Conservation (phyloP, 495 filamentous ascomycete genomes). For the Cairneyella variabilis region DNA sequence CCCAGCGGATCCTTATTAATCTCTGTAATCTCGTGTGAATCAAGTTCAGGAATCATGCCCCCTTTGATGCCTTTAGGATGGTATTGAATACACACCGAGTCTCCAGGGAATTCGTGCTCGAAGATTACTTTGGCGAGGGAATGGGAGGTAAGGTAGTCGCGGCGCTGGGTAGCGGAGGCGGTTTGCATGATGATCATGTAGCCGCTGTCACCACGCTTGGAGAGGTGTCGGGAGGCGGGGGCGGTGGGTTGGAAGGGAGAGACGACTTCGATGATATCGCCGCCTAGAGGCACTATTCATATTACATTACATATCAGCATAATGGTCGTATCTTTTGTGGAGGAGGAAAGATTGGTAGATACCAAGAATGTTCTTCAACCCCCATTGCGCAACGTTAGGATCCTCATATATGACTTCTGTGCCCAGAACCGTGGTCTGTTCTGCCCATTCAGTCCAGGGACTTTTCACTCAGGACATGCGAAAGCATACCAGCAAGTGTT, state of each 20-base stretch:
- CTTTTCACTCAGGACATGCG: not conserved
- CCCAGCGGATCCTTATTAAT: slow-evolving; percentile 4
- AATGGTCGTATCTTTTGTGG: not conserved
- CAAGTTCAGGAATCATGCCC: slow-evolving; percentile 23
- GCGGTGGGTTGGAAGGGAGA: slow-evolving; percentile 9
- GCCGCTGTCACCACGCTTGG: slow-evolving; percentile 16
- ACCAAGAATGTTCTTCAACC: slow-evolving; percentile 21
- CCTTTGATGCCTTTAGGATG: slow-evolving; percentile 24
- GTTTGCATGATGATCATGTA: slow-evolving; percentile 26
- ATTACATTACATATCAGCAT: no score
- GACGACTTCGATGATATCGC: slow-evolving; percentile 22
- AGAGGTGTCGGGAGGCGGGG: slow-evolving; percentile 17
- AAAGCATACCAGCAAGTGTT: slow-evolving; percentile 15
- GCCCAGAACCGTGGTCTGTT: slow-evolving; percentile 17
- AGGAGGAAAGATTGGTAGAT: not conserved
- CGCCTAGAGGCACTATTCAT: slow-evolving; percentile 17
- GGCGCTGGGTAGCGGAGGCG: slow-evolving; percentile 1
- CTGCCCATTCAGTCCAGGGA: not conserved
- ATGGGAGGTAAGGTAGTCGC: slow-evolving; percentile 4
- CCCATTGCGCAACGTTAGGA: slow-evolving; percentile 20
- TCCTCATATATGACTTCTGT: slow-evolving; percentile 20
- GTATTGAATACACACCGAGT: slow-evolving; percentile 19
- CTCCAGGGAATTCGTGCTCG: slow-evolving; percentile 12
- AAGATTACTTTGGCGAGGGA: slow-evolving; percentile 18
- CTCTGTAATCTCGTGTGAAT: slow-evolving; percentile 6